phyloP scores from a whole-genome alignment of 257 asterid species.

The Coffea eugenioides region DNA sequence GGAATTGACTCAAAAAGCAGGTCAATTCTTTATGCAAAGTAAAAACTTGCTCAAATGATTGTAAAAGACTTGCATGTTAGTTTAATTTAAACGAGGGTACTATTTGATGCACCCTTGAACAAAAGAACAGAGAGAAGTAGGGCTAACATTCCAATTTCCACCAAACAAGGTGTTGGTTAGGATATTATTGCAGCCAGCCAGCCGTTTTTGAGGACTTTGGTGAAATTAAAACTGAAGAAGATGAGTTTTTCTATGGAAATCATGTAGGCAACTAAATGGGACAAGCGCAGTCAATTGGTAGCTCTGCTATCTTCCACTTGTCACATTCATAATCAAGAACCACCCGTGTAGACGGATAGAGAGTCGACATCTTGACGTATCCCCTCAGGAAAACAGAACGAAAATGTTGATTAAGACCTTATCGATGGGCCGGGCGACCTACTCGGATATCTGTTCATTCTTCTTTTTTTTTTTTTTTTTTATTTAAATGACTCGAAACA shows the following conservation, averaged over 20 bases:
- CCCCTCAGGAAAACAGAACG: background rate
- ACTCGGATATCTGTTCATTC: background rate
- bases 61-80: too few species aligned
- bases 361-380: background rate
- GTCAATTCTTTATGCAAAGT: background rate
- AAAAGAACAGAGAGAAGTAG: background rate
- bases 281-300: background rate
- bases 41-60: too few species aligned
- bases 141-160: background rate
- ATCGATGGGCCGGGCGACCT: background rate
- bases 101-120: too few species aligned
- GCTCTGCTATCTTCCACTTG: background rate
- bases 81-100: too few species aligned
- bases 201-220: background rate
- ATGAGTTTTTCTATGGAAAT: background rate
- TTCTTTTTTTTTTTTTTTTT: too few species aligned
- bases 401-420: background rate
- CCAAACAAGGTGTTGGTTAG: too few species aligned
- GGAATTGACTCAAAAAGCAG: background rate
- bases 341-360: background rate
- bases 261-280: background rate
- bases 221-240: background rate
- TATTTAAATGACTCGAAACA: too few species aligned
- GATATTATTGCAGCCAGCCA: too few species aligned
- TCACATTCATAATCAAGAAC: background rate